These are phyloP conservation scores for Scleroderma bovista DNA, from an alignment of 768 basidiomycete species.

Conservation along the genomic window DNA sequence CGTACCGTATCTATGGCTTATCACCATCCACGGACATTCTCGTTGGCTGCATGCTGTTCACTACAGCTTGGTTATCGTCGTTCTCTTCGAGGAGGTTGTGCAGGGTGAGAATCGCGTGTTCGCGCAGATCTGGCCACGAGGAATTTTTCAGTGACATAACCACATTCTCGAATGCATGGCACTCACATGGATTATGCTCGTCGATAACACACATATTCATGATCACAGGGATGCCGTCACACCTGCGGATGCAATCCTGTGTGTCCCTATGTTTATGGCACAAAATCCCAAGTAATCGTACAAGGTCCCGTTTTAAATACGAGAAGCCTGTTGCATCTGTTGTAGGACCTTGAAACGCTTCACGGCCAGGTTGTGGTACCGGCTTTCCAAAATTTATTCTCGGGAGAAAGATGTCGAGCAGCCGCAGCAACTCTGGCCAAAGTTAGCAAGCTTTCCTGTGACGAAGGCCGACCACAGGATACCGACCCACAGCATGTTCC, in stretches of 20 bases:
- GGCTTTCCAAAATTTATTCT: conserved; percentile 77
- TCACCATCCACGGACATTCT: conserved; percentile 49
- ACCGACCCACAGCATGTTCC: conserved; percentile 55
- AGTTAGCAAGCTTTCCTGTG: background rate
- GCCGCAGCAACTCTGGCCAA: conserved; percentile 57
- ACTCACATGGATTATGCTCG: conserved; percentile 89
- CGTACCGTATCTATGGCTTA: too few species aligned
- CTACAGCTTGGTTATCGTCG: conserved; percentile 70
- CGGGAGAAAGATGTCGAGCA: conserved; percentile 80
- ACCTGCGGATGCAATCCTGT: conserved; percentile 68
- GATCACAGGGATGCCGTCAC: conserved; percentile 73
- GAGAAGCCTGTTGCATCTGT: conserved; percentile 57
- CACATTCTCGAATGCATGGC: background rate
- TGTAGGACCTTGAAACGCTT: conserved; percentile 10
- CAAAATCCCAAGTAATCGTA: conserved; percentile 80
- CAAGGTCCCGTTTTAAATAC: conserved; percentile 84
- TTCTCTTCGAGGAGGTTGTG: conserved; percentile 76
- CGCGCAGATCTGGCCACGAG: conserved; percentile 58
- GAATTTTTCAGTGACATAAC: background rate
- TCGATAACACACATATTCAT: conserved; percentile 89
- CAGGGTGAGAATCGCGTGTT: conserved; percentile 85
- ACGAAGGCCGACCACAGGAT: background rate
- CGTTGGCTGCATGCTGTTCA: conserved; percentile 67
- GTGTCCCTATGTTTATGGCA: conserved; percentile 56
- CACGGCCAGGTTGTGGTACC: conserved; percentile 22